phyloP scores from a whole-genome alignment of 768 basidiomycete species.

The Lentinula boryana region DNA sequence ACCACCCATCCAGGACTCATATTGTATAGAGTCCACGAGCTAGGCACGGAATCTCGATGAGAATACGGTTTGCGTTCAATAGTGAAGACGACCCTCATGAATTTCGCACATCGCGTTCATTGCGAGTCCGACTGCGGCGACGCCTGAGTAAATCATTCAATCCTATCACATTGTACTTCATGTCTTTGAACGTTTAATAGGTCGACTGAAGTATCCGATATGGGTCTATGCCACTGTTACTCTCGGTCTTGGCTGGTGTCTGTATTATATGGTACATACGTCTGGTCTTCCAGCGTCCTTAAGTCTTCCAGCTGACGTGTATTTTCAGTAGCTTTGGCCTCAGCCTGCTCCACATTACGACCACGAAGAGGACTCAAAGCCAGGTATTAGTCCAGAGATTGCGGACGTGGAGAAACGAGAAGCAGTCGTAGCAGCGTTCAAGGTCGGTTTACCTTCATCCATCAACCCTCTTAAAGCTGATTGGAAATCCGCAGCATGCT shows the following conservation, averaged over 20 bases:
- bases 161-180: background rate
- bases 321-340: background rate
- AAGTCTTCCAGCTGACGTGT: background rate
- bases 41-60: background rate
- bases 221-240: background rate
- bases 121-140: background rate
- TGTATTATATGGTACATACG: background rate
- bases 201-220: background rate
- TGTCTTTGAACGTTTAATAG: background rate
- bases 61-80: background rate
- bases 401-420: constrained; percentile 44
- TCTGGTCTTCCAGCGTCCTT: background rate
- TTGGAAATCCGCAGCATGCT: constrained; percentile 36
- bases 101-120: background rate
- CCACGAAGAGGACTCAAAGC: background rate
- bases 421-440: constrained; percentile 57
- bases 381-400: background rate
- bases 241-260: background rate
- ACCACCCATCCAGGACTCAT: background rate
- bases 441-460: constrained; percentile 29
- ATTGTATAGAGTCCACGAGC: background rate
- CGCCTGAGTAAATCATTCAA: background rate
- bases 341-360: background rate
- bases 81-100: background rate
- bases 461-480: background rate